Evolutionary conservation across 2,329 filamentous ascomycete species (phyloP).

Genomic region (Ceratocystis alfenasii): DNA sequence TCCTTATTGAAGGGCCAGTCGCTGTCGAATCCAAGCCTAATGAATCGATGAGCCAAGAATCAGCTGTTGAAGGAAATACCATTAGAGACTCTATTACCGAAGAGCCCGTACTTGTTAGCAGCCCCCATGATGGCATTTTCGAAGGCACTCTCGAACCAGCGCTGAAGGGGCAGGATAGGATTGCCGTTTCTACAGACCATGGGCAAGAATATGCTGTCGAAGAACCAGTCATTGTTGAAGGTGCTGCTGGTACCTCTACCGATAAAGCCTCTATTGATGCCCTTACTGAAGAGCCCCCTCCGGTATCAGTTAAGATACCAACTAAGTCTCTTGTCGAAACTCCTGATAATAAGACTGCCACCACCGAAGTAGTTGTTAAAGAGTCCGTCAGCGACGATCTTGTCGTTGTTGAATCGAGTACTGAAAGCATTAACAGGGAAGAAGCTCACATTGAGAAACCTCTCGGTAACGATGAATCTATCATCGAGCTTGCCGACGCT

Average conservation of each 20-base stretch:
- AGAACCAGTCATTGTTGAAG: neutral
- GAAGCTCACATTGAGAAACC: neutral
- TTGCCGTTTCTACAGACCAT: no score
- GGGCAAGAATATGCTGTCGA: neutral
- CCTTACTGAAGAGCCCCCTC: neutral
- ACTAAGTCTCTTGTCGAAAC: neutral
- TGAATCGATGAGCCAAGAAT: neutral
- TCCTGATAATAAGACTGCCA: neutral
- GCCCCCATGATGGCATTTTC: neutral
- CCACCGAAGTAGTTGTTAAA: neutral
- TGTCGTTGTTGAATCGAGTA: neutral
- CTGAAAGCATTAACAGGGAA: neutral
- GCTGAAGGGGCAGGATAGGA: no score
- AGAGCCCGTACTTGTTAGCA: neutral
- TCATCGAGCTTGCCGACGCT: neutral
- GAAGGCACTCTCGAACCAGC: neutral
- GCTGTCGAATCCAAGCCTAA: neutral
- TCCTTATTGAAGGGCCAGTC: neutral
- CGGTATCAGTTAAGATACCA: neutral
- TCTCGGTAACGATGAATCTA: neutral
- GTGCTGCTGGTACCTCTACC: neutral
- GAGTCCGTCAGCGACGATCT: neutral
- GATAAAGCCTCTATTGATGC: neutral
- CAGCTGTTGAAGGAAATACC: no score
- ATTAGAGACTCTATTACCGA: neutral